Evolutionary conservation across 129 eudicot genomes (phyloP), one percentile per base, ranked within the genome.

Genomic region (Helichrysum umbraculigerum): DNA sequence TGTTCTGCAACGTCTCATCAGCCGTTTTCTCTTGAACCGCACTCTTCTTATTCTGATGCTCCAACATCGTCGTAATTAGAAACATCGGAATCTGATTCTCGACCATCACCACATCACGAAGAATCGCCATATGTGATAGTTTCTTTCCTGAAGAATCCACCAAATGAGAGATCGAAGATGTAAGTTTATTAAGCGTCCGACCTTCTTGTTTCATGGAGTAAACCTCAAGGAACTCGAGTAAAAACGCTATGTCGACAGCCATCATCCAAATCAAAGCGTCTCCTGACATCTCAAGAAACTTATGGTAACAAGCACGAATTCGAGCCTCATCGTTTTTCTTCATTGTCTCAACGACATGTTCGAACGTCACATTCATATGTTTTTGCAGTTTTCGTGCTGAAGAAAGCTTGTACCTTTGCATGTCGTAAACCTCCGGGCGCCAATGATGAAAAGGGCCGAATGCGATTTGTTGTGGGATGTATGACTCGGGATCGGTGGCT

Each of bases 1-100:
- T 84, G 1, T 60, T 15, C 21, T 70, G 50, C 62, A 92, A 41
- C 12, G 30, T 73, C 17, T 73, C 78, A 15, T 77, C 86, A 1
- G 88, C 83, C 0, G 70, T 52, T 17, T 17, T 41, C 5, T 14
- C 44, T 77, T 81, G 12, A 22, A 2, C 0, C 10, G 79, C 3
- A 22, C 6, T 33, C 3, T 64, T 73, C 0, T 52, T 63, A 6
- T n/a, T 6, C 47, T 85, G 91, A 41, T 76, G 76, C 35, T 77
- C 86, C 80, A 90, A 12, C 78, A 80, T 78, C 56, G 83, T 78
- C 14, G 69, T 78, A 12, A 91, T 14, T 0, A 81, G 21, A 78
- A 89, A 88, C 39, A 91, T 37, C 0, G 97, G 94, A 20, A 91
- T 85, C 65, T 88, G 97, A 59, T 91, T 91, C 77, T 91, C 97